Percentiles rank a stretch among this genome's conserved stretches.
phyloP scores from a whole-genome alignment of 306 rosid genomes.

The Clitoria ternatea region DNA sequence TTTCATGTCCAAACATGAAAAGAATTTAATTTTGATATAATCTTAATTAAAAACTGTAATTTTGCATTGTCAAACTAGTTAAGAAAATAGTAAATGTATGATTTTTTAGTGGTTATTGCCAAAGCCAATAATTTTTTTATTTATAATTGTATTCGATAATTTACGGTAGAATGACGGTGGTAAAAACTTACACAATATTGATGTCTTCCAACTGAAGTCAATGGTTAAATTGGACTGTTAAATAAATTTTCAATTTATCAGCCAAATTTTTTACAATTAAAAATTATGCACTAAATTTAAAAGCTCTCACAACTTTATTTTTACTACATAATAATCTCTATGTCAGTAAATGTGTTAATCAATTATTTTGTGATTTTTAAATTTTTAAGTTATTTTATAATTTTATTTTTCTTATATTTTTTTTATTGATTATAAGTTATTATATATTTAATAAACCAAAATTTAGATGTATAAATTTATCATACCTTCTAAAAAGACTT shows the following conservation, averaged over 20 bases:
- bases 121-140: no score
- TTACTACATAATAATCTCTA: background rate
- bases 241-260: background rate
- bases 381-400: background rate
- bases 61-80: no score
- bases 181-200: no score
- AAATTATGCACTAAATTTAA: background rate
- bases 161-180: no score
- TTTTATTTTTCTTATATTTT: background rate
- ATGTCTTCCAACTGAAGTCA: no score
- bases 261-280: background rate
- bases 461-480: background rate
- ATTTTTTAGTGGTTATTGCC: no score
- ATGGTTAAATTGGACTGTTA: background rate
- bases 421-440: background rate
- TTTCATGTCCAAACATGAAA: no score
- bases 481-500: background rate
- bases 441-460: background rate
- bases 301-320: background rate
- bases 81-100: no score
- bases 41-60: no score
- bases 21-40: no score
- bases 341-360: background rate
- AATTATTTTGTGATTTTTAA: background rate
- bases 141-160: no score